These are phyloP conservation scores for Apostasia ramifera DNA, from an alignment of 106 monocot genomes.

Conservation along the genomic window DNA sequence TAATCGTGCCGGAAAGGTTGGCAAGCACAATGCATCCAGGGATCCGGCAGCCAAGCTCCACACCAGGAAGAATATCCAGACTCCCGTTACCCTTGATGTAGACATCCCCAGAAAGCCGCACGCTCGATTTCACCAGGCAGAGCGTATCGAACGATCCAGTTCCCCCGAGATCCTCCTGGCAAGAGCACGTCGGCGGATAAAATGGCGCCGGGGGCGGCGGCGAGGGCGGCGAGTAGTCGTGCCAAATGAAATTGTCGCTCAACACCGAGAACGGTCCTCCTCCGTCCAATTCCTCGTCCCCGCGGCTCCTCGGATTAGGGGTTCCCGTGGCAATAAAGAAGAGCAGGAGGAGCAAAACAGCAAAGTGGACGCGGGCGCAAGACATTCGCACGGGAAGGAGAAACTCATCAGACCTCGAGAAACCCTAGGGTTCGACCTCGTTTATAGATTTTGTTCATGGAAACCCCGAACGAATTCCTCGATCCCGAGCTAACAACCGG, in stretches of 20 bases:
- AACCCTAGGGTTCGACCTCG: background rate
- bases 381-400: constrained; percentile 11
- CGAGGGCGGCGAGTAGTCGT: constrained; percentile 65
- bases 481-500: background rate
- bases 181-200: constrained; percentile 46
- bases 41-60: constrained; percentile 43
- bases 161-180: constrained; percentile 73
- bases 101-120: constrained; percentile 30
- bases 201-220: constrained; percentile 58
- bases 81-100: constrained; percentile 72
- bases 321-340: constrained; percentile 1
- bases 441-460: too few relatives aligned
- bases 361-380: constrained; percentile 5
- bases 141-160: constrained; percentile 67
- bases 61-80: constrained; percentile 48
- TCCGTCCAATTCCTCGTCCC: background rate
- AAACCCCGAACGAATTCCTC: background rate
- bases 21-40: constrained; percentile 51
- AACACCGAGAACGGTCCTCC: constrained; percentile 13
- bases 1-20: constrained; percentile 57
- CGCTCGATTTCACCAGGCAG: constrained; percentile 49
- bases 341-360: constrained; percentile 6
- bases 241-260: constrained; percentile 21
- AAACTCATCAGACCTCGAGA: constrained; percentile 13
- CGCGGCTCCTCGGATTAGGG: constrained; percentile 6